Percentiles rank a stretch among this genome's conserved stretches.
These are phyloP conservation scores for Colletotrichum shisoi DNA, from an alignment of 2,329 filamentous ascomycete genomes.

Conservation along the genomic window DNA sequence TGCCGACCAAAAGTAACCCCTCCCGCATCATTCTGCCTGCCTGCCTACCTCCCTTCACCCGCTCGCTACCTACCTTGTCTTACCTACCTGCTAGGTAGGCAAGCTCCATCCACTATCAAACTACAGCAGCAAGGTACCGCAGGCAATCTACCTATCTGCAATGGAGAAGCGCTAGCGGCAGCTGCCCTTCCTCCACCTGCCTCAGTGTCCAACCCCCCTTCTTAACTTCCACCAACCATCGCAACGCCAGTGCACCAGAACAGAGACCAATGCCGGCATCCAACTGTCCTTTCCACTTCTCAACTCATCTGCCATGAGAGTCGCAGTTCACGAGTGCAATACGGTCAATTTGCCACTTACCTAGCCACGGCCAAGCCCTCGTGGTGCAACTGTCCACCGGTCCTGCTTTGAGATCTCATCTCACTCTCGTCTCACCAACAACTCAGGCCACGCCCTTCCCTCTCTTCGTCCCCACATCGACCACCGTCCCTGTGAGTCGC, in stretches of 20 bases:
- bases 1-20: constrained; percentile 1
- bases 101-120: neutral
- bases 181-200: constrained; percentile 6
- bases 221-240: constrained; percentile 5
- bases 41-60: too few relatives aligned
- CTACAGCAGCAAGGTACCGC: neutral
- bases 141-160: neutral
- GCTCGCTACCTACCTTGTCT: neutral
- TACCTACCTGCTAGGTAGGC: neutral
- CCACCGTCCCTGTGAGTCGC: neutral
- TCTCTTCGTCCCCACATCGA: neutral
- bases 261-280: neutral
- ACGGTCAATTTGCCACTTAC: neutral
- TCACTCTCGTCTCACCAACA: neutral
- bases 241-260: neutral
- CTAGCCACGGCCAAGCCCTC: neutral
- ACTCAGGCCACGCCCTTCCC: constrained; percentile 1
- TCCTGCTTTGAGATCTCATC: neutral
- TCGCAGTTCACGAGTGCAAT: neutral
- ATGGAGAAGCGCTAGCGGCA: constrained; percentile 1
- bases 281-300: neutral
- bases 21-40: neutral
- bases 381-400: neutral
- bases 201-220: constrained; percentile 6
- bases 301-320: neutral